These are phyloP conservation scores for Spatholobus suberectus DNA, from an alignment of 306 rosid species.

Conservation along the genomic window DNA sequence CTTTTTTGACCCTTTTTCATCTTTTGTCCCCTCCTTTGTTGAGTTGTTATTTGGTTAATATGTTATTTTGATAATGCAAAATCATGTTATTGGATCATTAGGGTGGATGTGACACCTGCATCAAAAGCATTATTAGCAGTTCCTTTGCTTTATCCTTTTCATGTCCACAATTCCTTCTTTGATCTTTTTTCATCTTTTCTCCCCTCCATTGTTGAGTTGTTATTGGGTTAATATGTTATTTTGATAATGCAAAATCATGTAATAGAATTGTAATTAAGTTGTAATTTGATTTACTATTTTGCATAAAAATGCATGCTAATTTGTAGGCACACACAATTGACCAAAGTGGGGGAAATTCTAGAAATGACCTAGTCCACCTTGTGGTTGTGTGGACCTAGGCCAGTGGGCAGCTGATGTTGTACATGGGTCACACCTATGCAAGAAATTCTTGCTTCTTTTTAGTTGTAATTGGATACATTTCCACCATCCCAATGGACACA, in stretches of 20 bases:
- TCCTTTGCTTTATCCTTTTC: background rate
- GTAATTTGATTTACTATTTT: background rate
- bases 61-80: background rate
- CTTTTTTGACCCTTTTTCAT: background rate
- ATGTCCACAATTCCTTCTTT: background rate
- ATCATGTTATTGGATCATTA: background rate
- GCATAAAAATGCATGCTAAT: background rate
- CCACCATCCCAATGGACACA: background rate
- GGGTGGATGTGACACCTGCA: too few relatives aligned
- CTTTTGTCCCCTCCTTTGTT: background rate
- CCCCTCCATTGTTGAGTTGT: background rate
- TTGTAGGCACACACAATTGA: background rate
- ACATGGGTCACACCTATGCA: background rate
- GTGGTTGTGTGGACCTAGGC: background rate
- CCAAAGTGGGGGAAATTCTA: background rate
- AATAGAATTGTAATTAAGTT: background rate
- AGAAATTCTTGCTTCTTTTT: background rate
- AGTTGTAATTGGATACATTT: background rate
- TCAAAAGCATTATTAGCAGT: background rate
- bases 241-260: background rate
- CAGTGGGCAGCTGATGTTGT: background rate
- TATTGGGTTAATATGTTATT: background rate
- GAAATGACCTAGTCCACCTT: background rate
- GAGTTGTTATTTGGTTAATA: background rate
- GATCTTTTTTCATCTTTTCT: background rate